Evolutionary conservation across 805 yeast genomes (phyloP).

Genomic region (Kuraishia hungarica): DNA sequence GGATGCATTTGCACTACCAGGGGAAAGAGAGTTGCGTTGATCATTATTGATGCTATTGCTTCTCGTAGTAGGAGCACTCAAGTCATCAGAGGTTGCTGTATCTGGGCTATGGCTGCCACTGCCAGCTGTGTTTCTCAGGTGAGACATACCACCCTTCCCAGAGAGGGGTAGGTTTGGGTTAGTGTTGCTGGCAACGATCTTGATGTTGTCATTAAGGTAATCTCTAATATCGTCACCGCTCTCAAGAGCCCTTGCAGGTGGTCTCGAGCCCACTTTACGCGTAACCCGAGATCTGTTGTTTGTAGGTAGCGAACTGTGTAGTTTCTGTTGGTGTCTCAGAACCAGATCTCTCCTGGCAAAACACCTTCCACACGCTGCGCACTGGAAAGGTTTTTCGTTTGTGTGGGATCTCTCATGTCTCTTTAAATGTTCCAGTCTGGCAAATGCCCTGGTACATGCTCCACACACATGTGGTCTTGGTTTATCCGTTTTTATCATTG

Average conservation of each 20-base stretch:
- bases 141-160: background rate
- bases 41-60: background rate
- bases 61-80: background rate
- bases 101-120: background rate
- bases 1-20: background rate
- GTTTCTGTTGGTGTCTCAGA: slow-evolving; percentile 88
- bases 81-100: background rate
- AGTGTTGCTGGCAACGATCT: slow-evolving; percentile 43
- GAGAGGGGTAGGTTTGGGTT: slow-evolving; percentile 37
- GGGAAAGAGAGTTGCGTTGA: background rate
- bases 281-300: slow-evolving; percentile 22
- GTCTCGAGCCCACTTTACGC: slow-evolving; percentile 21
- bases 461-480: slow-evolving; percentile 91
- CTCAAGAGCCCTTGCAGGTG: slow-evolving; percentile 9
- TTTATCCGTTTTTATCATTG: slow-evolving; percentile 79
- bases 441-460: slow-evolving; percentile 92
- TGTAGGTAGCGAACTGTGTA: slow-evolving; percentile 53
- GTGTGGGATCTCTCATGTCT: slow-evolving; percentile 94
- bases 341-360: slow-evolving; percentile 88
- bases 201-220: slow-evolving; percentile 39
- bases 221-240: slow-evolving; percentile 22
- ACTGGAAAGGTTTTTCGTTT: slow-evolving; percentile 91
- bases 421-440: slow-evolving; percentile 86
- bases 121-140: background rate
- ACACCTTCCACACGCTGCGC: slow-evolving; percentile 93